These are phyloP conservation scores for Pterocarpus santalinus DNA, from an alignment of 306 rosid genomes.

Conservation along the genomic window DNA sequence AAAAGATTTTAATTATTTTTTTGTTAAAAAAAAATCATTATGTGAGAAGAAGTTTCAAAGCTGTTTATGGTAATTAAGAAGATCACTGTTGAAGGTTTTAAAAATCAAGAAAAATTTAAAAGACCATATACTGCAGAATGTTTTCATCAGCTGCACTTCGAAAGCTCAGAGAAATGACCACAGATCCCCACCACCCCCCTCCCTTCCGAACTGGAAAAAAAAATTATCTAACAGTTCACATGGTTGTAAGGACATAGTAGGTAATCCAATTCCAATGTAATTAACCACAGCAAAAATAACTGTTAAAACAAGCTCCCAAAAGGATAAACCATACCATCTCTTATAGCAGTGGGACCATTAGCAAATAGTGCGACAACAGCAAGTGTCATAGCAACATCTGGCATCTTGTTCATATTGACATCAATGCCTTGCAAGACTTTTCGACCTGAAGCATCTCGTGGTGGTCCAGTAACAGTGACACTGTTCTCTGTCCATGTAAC, in stretches of 20 bases:
- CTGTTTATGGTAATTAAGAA: background rate
- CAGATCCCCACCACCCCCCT: too few species aligned
- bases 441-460: constrained; percentile 63
- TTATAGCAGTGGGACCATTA: constrained; percentile 82
- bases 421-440: constrained; percentile 81
- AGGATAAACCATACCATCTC: constrained; percentile 78
- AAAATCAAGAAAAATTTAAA: background rate
- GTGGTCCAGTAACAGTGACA: constrained; percentile 90
- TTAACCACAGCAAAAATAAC: background rate
- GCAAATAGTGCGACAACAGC: constrained; percentile 98
- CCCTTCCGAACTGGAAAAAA: too few species aligned
- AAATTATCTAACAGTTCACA: background rate
- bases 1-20: background rate
- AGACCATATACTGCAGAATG: background rate
- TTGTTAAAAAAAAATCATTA: background rate
- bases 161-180: too few species aligned
- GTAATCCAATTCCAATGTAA: constrained; percentile 22
- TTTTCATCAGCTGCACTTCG: too few species aligned
- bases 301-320: constrained; percentile 17
- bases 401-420: constrained; percentile 99
- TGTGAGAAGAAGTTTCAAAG: background rate
- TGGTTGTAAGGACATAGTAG: background rate
- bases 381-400: constrained; percentile 99
- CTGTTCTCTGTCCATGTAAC: constrained; percentile 96
- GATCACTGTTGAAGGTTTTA: background rate